Percentiles rank a stretch among this genome's conserved stretches.
Conservation (phyloP, 106 monocot species). For the Hemerocallis citrina region DNA sequence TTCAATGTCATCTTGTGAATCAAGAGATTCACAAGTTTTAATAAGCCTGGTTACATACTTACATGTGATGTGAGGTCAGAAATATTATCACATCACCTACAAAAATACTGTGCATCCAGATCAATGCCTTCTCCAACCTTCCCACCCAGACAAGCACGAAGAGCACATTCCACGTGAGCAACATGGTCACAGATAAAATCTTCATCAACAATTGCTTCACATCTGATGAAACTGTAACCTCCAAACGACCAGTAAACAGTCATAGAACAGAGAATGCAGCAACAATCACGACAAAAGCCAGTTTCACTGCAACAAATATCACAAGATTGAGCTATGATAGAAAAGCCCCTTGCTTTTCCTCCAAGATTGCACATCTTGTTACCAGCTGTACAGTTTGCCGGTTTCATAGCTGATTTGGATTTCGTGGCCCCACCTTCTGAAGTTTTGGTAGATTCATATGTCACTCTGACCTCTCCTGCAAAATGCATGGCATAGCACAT, state of each 20-base stretch:
- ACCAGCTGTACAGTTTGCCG: constrained; percentile 52
- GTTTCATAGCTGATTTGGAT: constrained; percentile 2
- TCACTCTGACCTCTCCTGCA: no score
- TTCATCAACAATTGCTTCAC: constrained; percentile 41
- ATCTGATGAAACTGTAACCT: constrained; percentile 56
- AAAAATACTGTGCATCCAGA: constrained; percentile 76
- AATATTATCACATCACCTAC: constrained; percentile 73
- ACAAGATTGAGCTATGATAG: constrained; percentile 12
- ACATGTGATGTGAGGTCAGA: constrained; percentile 57
- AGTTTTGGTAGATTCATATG: constrained; percentile 1
- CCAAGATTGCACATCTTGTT: constrained; percentile 39
- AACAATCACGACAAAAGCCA: constrained; percentile 75
- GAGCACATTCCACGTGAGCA: constrained; percentile 75
- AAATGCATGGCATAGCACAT: no score
- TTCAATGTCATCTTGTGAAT: constrained; percentile 37
- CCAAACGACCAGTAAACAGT: constrained; percentile 38
- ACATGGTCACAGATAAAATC: constrained; percentile 59
- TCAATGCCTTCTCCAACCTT: constrained; percentile 68
- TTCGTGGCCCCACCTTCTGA: constrained; percentile 5
- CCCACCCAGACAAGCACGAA: constrained; percentile 66
- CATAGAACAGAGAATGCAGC: constrained; percentile 63
- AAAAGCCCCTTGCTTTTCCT: constrained; percentile 7
- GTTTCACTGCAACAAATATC: constrained; percentile 65
- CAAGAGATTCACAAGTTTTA: constrained; percentile 31
- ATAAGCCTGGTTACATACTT: constrained; percentile 18